These are phyloP conservation scores for Sphenostylis stenocarpa DNA, from an alignment of 306 rosid genomes.

Conservation along the genomic window DNA sequence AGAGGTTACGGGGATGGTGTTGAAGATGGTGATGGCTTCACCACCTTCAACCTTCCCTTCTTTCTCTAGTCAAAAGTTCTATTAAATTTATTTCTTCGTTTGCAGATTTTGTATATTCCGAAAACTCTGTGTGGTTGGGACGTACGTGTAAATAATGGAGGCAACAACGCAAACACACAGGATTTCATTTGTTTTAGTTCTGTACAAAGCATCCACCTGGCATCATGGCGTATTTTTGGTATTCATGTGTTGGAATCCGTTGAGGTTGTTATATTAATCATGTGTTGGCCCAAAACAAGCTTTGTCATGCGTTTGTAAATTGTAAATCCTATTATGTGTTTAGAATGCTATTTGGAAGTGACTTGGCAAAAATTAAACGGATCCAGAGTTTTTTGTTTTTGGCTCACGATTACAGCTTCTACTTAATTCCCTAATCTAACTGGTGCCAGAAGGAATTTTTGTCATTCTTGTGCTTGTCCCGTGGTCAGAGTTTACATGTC, in stretches of 20 bases:
- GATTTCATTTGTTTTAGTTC: not conserved
- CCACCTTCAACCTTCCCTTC: conserved; percentile 25
- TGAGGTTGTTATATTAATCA: conserved; percentile 9
- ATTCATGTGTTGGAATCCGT: conserved; percentile 8
- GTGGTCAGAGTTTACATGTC: not conserved
- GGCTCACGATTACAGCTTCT: not conserved
- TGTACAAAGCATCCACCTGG: not conserved
- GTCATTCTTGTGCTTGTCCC: not conserved
- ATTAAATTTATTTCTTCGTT: not conserved
- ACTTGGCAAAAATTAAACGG: not conserved
- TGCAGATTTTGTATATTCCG: not conserved
- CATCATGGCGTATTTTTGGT: conserved; percentile 1
- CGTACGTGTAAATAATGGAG: not conserved
- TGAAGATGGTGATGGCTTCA: not conserved
- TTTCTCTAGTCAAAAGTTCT: not conserved
- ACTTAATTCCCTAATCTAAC: no score
- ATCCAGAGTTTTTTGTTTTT: not conserved
- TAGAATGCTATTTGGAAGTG: not conserved
- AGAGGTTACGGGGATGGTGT: not conserved
- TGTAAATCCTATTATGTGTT: not conserved
- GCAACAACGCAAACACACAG: not conserved
- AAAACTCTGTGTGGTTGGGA: not conserved
- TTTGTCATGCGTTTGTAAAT: not conserved
- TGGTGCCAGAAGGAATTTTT: not conserved
- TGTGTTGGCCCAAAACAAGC: not conserved